phyloP scores from a whole-genome alignment of 2,329 filamentous ascomycete species.

The Zymoseptoria brevis region DNA sequence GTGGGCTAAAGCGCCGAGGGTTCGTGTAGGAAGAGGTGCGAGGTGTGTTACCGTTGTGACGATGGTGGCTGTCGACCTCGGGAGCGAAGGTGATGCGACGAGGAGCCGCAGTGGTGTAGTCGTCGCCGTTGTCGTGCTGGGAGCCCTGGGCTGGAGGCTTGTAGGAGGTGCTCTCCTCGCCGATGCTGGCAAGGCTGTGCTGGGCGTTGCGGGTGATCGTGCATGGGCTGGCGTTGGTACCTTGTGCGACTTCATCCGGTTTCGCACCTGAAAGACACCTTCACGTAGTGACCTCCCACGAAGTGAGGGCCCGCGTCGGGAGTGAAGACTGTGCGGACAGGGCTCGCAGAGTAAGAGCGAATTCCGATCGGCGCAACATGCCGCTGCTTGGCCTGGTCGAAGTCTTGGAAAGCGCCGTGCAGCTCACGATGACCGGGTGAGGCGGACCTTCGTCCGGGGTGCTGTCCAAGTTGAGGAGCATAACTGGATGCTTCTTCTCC shows the following conservation, averaged over 20 bases:
- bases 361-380: constrained; percentile 13
- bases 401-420: not conserved
- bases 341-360: constrained; percentile 1
- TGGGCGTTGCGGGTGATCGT: not conserved
- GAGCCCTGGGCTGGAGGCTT: too few relatives aligned
- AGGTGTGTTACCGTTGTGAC: too few relatives aligned
- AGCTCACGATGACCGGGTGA: constrained; percentile 6
- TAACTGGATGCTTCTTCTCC: too few relatives aligned
- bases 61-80: not conserved
- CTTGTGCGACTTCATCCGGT: not conserved
- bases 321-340: constrained; percentile 15
- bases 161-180: too few relatives aligned
- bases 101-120: not conserved
- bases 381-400: not conserved
- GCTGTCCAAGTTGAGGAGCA: constrained; percentile 12
- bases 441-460: constrained; percentile 5
- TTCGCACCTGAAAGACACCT: constrained; percentile 3
- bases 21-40: too few relatives aligned
- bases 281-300: constrained; percentile 19
- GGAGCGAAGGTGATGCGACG: not conserved
- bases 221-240: too few relatives aligned
- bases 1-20: not conserved
- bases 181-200: too few relatives aligned
- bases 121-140: too few relatives aligned
- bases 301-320: constrained; percentile 17